Conservation (phyloP, 2,329 filamentous ascomycete species). For the Neonectria punicea region DNA sequence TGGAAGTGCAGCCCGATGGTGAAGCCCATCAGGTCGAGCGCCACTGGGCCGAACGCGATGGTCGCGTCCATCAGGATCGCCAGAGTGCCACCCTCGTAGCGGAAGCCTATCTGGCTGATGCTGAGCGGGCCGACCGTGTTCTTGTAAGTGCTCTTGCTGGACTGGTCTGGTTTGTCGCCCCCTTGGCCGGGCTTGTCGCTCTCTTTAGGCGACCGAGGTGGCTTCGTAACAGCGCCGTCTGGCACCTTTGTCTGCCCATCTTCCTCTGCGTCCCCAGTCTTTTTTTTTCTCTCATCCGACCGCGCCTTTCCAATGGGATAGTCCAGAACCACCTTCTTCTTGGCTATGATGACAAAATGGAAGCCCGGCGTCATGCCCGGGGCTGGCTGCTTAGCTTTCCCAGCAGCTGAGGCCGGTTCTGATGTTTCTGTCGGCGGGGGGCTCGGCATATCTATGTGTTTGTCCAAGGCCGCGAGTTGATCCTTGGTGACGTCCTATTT, state of each 20-base stretch:
- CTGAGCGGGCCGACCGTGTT: slow-evolving; percentile 47
- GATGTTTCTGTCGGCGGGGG: neutral
- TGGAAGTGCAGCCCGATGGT: slow-evolving; percentile 14
- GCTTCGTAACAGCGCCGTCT: neutral
- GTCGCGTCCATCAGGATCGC: slow-evolving; percentile 41
- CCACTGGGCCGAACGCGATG: slow-evolving; percentile 50
- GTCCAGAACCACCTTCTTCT: neutral
- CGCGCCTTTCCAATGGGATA: neutral
- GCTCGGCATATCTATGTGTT: neutral
- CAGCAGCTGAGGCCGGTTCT: neutral
- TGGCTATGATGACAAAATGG: neutral
- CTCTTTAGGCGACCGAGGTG: neutral
- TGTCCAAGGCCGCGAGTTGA: neutral
- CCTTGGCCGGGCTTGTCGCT: neutral
- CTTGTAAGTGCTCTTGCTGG: slow-evolving; percentile 39
- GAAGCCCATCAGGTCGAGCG: slow-evolving; percentile 49
- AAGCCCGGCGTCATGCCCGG: neutral
- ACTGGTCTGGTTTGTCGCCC: neutral
- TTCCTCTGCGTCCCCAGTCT: neutral
- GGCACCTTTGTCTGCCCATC: neutral
- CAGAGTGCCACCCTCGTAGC: neutral
- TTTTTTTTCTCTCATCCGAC: neutral
- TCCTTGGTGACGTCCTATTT: slow-evolving; percentile 34
- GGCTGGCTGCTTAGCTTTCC: neutral
- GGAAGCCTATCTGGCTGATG: slow-evolving; percentile 45